Evolutionary conservation across 441 rosid genomes (phyloP).

Genomic region (Erysimum cheiri): DNA sequence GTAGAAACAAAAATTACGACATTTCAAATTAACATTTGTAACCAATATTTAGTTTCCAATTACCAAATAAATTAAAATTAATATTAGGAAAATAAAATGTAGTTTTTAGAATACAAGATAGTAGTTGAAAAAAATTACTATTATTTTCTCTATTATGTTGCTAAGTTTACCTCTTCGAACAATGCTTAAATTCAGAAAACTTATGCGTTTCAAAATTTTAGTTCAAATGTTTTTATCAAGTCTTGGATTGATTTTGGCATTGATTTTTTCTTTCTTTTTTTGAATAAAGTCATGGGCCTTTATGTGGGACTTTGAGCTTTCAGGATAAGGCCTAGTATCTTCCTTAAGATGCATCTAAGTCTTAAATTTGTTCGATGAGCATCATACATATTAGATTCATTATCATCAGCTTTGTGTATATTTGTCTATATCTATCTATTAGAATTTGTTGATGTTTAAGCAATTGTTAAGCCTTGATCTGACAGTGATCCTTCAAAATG

Average conservation of each 20-base stretch:
- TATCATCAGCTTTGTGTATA: constrained; percentile 5
- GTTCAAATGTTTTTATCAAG: too few relatives aligned
- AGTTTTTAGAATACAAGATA: background rate
- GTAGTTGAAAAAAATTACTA: background rate
- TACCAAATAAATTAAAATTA: background rate
- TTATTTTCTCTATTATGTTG: background rate
- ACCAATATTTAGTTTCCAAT: background rate
- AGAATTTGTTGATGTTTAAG: background rate
- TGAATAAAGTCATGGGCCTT: background rate
- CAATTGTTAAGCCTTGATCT: background rate
- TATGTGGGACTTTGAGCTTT: background rate
- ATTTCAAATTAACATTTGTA: background rate
- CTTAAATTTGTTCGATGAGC: background rate
- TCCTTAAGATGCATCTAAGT: constrained; percentile 13
- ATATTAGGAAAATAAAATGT: background rate
- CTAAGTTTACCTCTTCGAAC: too few relatives aligned
- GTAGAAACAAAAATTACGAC: too few relatives aligned
- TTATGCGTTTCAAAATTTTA: too few relatives aligned
- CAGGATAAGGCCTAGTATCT: background rate
- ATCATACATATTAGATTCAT: background rate
- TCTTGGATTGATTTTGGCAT: background rate
- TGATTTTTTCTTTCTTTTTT: background rate
- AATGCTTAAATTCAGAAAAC: too few relatives aligned
- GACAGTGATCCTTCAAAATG: background rate
- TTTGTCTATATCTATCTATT: background rate